These are phyloP conservation scores for Phaeodactylum tricornutum DNA, from an alignment of 108 stramenopile species.

Conservation along the genomic window DNA sequence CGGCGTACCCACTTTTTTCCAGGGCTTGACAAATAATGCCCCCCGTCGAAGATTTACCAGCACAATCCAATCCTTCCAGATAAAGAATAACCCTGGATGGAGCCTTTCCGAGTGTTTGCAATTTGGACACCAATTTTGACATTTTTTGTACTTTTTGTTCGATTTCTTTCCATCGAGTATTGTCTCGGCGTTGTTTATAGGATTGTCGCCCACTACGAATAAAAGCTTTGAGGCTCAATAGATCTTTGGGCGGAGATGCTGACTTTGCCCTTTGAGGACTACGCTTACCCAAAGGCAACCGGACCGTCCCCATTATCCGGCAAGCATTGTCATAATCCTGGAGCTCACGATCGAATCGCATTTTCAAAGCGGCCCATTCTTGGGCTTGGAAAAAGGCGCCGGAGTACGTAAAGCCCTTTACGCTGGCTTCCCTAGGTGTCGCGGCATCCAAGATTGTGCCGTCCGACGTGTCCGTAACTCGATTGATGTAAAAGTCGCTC, in stretches of 20 bases:
- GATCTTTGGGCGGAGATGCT: slow-evolving; percentile 42
- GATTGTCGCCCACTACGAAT: slow-evolving; percentile 17
- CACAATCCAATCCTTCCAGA: slow-evolving; percentile 70
- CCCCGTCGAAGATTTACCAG: slow-evolving; percentile 62
- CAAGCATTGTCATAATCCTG: slow-evolving; percentile 41
- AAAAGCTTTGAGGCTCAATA: slow-evolving; percentile 50
- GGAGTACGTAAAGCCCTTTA: slow-evolving; percentile 30
- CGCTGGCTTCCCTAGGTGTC: slow-evolving; percentile 4
- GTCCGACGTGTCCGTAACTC: neutral
- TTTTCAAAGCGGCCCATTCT: slow-evolving; percentile 53
- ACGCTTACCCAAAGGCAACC: slow-evolving; percentile 3
- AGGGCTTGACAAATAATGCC: slow-evolving; percentile 42
- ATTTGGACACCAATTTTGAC: slow-evolving; percentile 22
- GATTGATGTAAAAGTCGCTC: neutral
- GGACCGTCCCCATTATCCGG: slow-evolving; percentile 21
- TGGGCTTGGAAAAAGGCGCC: slow-evolving; percentile 69
- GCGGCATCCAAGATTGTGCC: slow-evolving; percentile 14
- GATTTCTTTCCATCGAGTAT: slow-evolving; percentile 27
- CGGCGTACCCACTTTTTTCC: slow-evolving; percentile 38
- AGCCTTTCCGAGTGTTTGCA: slow-evolving; percentile 25
- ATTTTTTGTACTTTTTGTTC: slow-evolving; percentile 17
- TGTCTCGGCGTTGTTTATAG: slow-evolving; percentile 24
- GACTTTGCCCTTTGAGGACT: slow-evolving; percentile 8
- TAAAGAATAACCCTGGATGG: slow-evolving; percentile 69
- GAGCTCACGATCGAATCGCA: slow-evolving; percentile 34